Base-by-base conservation (phyloP, 805 yeast genomes). In the Yarrowia sp. region DNA sequence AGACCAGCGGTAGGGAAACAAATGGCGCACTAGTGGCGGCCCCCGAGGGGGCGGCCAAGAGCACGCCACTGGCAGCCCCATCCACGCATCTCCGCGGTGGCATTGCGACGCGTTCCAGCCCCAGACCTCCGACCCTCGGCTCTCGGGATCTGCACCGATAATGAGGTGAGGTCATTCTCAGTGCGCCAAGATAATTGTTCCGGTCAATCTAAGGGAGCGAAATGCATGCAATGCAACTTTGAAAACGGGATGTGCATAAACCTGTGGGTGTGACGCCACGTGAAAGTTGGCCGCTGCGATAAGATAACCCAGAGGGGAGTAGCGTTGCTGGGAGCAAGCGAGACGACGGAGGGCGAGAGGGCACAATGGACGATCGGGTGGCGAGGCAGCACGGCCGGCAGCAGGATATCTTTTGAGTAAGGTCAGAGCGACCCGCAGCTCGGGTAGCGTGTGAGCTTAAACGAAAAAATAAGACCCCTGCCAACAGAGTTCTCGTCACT, bases 61-160 rank as follows among this genome's bases (percentile, higher is more conserved):
- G 28, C 28, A 22, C 28, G 28, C 28, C 28, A 38, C 42, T n/a
- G 14, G 35, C 36, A 15, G 39, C 15, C 39, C 17, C 13, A 4
- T 22, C 11, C 38, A 47, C n/a, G 15, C 10, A 33, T 15, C 39
- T 48, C 55, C 32, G 31, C 41, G 3, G 28, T 22, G 28, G 28
- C 28, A 22, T 22, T 22, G 28, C 28, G 28, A 22, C 28, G 28
- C 28, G 28, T 22, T 22, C 28, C 4, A 22, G 28, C 31, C 14
- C 51, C 33, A 45, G 39, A 13, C 57, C 57, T 15, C 22, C 58
- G 58, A 41, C 61, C 61, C 61, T 55, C 61, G 61, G 61, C 61
- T 15, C 61, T 55, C 61, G 61, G 61, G 61, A 55, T 55, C 45
- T 55, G 61, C 61, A 55, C 47, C 61, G 61, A 55, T 55, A 55